These are phyloP conservation scores for Pulveroboletus frians DNA, from an alignment of 768 basidiomycete genomes.

Conservation along the genomic window DNA sequence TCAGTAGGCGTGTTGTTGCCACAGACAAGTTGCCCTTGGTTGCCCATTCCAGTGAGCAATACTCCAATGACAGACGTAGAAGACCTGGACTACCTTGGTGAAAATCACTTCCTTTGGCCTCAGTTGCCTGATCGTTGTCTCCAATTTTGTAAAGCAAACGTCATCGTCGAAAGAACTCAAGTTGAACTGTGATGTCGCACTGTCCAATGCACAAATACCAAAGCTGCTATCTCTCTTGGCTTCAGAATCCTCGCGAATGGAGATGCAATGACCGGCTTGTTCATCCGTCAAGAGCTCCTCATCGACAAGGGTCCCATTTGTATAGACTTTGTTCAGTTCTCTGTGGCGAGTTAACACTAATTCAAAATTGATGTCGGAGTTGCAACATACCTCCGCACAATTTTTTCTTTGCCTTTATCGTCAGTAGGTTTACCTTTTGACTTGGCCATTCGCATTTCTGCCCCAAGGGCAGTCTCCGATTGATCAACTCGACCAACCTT, in stretches of 20 bases:
- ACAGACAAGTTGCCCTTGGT: constrained; percentile 80
- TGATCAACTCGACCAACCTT: constrained; percentile 98
- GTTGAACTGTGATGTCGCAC: constrained; percentile 93
- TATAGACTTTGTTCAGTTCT: constrained; percentile 93
- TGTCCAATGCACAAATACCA: constrained; percentile 89
- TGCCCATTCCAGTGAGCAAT: background rate
- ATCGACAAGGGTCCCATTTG: constrained; percentile 93
- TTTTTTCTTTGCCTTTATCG: constrained; percentile 72
- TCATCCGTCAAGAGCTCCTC: constrained; percentile 84
- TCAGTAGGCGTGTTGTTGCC: constrained; percentile 75
- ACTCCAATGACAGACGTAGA: background rate
- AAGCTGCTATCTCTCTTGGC: constrained; percentile 50
- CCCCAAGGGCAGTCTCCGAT: constrained; percentile 92
- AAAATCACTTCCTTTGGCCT: constrained; percentile 88
- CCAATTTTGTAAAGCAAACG: constrained; percentile 84
- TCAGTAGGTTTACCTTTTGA: constrained; percentile 38
- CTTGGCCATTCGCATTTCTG: constrained; percentile 89
- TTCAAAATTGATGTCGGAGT: background rate
- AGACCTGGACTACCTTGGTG: constrained; percentile 57
- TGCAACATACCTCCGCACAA: constrained; percentile 65
- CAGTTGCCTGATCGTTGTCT: constrained; percentile 88
- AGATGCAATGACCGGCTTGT: constrained; percentile 91
- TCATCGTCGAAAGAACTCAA: constrained; percentile 89
- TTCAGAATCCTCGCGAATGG: constrained; percentile 60
- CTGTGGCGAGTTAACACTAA: constrained; percentile 32